These are phyloP conservation scores for Taphrina flavorubra DNA, from an alignment of 1,139 yeast genomes.

Conservation along the genomic window DNA sequence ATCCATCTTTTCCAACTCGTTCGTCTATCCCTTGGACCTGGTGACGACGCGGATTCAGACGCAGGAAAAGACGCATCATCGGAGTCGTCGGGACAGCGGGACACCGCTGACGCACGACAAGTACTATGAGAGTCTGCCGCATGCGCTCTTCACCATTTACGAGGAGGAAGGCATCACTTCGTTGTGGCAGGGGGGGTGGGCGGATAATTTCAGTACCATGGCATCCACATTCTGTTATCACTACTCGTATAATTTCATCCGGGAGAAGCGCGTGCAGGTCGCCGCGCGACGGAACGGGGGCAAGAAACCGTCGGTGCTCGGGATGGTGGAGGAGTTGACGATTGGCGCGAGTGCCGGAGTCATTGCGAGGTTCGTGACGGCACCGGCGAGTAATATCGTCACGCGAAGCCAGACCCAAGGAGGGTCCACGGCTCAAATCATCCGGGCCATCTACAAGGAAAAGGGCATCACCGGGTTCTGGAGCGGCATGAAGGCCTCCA, in stretches of 20 bases:
- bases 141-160: slow-evolving; percentile 32
- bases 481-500: slow-evolving; percentile 82
- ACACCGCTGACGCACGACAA: slow-evolving; percentile 15
- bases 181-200: slow-evolving; percentile 34
- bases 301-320: slow-evolving; percentile 49
- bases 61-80: slow-evolving; percentile 16
- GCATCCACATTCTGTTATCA: slow-evolving; percentile 40
- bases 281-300: slow-evolving; percentile 28
- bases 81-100: slow-evolving; percentile 74
- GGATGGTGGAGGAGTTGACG: slow-evolving; percentile 71
- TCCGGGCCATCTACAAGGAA: slow-evolving; percentile 63
- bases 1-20: slow-evolving; percentile 76
- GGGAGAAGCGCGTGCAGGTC: slow-evolving; percentile 19
- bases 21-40: slow-evolving; percentile 87
- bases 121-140: slow-evolving; percentile 28
- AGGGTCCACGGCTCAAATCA: slow-evolving; percentile 53
- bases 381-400: slow-evolving; percentile 83
- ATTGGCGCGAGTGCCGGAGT: slow-evolving; percentile 88
- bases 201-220: slow-evolving; percentile 36
- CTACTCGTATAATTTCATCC: slow-evolving; percentile 33
- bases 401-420: slow-evolving; percentile 77
- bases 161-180: slow-evolving; percentile 27
- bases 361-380: slow-evolving; percentile 77
- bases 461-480: slow-evolving; percentile 78
- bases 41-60: slow-evolving; percentile 47